These are phyloP conservation scores for Candida sithepensis DNA, from an alignment of 805 yeast species.

Conservation along the genomic window DNA sequence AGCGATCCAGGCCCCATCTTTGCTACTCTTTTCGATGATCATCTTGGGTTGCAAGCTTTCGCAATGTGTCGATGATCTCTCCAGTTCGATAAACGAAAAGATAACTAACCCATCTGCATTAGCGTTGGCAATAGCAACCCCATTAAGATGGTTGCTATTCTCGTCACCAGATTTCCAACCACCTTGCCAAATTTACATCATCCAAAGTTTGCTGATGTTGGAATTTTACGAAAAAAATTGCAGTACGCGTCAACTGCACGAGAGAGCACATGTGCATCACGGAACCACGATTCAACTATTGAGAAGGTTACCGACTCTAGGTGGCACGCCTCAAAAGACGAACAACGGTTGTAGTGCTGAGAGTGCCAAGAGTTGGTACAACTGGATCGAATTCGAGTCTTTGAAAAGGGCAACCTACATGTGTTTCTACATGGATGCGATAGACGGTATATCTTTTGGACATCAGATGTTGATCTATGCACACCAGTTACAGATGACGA, in stretches of 20 bases:
- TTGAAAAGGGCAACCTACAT: constrained; percentile 74
- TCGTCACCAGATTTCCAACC: constrained; percentile 69
- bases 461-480: constrained; percentile 58
- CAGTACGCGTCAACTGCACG: constrained; percentile 66
- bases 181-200: constrained; percentile 72
- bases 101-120: constrained; percentile 33
- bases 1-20: constrained; percentile 43
- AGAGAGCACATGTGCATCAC: constrained; percentile 80
- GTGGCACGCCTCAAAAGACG: constrained; percentile 56
- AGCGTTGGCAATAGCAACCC: constrained; percentile 28
- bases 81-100: constrained; percentile 19
- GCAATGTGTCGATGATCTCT: constrained; percentile 26
- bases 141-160: constrained; percentile 57
- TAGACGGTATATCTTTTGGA: constrained; percentile 75
- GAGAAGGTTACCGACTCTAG: constrained; percentile 70
- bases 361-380: constrained; percentile 37
- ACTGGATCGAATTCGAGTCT: constrained; percentile 79
- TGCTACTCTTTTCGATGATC: constrained; percentile 53
- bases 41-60: constrained; percentile 47
- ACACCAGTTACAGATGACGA: constrained; percentile 56
- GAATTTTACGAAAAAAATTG: constrained; percentile 79
- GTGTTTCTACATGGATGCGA: constrained; percentile 78
- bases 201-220: constrained; percentile 69
- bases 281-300: constrained; percentile 80
- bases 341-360: constrained; percentile 14